These are phyloP conservation scores for Suillus lakei DNA, from an alignment of 768 basidiomycete genomes.

Conservation along the genomic window DNA sequence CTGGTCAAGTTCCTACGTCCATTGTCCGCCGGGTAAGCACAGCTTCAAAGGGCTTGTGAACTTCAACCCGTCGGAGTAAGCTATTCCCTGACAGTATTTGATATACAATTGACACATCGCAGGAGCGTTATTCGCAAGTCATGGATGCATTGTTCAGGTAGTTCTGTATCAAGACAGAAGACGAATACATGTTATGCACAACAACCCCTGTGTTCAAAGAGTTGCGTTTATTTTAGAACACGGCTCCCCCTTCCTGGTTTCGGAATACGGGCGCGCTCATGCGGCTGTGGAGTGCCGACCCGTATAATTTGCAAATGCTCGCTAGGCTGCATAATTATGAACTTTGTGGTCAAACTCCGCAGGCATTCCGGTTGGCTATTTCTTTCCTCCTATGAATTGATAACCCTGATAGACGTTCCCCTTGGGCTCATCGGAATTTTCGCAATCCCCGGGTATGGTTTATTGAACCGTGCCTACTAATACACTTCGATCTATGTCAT, in stretches of 20 bases:
- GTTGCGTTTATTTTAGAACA: not conserved
- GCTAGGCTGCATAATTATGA: not conserved
- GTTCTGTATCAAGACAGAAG: no score
- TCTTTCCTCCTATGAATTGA: not conserved
- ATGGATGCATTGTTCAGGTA: not conserved
- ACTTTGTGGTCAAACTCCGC: not conserved
- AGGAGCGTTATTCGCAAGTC: not conserved
- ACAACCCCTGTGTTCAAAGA: not conserved
- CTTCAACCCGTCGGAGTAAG: not conserved
- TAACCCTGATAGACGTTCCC: not conserved
- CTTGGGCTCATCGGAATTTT: not conserved
- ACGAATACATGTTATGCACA: not conserved
- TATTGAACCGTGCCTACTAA: not conserved
- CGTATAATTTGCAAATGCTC: not conserved
- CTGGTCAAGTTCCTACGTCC: not conserved
- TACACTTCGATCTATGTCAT: not conserved
- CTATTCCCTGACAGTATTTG: not conserved
- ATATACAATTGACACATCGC: not conserved
- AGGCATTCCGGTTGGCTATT: not conserved
- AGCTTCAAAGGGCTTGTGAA: not conserved
- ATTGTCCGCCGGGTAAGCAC: not conserved
- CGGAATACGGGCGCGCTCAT: not conserved
- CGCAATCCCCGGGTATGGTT: not conserved
- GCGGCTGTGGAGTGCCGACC: not conserved
- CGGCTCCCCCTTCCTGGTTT: not conserved